phyloP scores from a whole-genome alignment of 495 filamentous ascomycete genomes.

The Penicillium coprophilum region DNA sequence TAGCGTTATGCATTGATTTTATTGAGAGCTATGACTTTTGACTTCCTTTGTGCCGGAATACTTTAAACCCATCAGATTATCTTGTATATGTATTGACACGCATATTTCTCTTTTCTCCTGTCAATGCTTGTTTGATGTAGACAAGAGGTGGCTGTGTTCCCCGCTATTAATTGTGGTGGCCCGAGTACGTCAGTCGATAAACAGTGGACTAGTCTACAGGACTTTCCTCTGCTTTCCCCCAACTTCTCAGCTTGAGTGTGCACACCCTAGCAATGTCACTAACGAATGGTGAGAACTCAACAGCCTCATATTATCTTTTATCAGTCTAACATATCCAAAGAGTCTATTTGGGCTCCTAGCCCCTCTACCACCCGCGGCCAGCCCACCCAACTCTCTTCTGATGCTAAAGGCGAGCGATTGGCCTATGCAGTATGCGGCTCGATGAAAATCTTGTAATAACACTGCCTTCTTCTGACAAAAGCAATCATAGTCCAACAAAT shows the following conservation, averaged over 20 bases:
- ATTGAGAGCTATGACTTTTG: not conserved
- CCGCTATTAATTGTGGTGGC: conserved; percentile 15
- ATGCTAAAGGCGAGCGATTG: conserved; percentile 88
- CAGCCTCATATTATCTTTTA: not conserved
- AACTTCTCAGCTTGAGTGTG: conserved; percentile 6
- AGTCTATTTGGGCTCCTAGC: conserved; percentile 69
- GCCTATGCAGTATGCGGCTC: conserved; percentile 77
- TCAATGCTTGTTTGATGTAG: not conserved
- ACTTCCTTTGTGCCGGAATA: not conserved
- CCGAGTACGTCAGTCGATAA: conserved; percentile 34
- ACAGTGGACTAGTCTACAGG: conserved; percentile 9
- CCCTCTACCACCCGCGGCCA: conserved; percentile 84
- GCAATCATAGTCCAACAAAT: conserved; percentile 79
- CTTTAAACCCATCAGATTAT: not conserved
- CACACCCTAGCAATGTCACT: conserved; percentile 39
- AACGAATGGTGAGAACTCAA: conserved; percentile 38
- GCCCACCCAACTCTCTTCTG: conserved; percentile 85
- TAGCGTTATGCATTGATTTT: conserved; percentile 23
- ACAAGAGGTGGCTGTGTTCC: conserved; percentile 15
- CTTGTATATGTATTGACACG: not conserved
- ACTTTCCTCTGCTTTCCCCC: conserved; percentile 2
- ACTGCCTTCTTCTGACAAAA: conserved; percentile 16
- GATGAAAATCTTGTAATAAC: not conserved
- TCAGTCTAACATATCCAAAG: conserved; percentile 36
- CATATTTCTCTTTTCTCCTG: not conserved